Evolutionary conservation across 2,329 filamentous ascomycete genomes (phyloP).

Genomic region (Dendrostoma leiphaemia): DNA sequence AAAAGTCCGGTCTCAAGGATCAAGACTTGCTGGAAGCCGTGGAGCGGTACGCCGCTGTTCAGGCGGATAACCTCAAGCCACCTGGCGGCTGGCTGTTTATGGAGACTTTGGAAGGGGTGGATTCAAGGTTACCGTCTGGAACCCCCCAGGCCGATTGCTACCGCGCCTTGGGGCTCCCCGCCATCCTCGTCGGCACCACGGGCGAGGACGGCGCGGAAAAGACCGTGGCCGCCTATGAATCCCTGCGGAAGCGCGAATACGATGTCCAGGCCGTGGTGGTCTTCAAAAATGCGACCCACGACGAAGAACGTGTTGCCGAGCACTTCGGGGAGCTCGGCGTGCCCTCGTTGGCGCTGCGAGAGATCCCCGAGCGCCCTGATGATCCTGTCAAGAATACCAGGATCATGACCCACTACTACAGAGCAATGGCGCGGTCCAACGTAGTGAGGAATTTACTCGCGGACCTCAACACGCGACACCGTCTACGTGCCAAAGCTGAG

Average conservation of each 20-base stretch:
- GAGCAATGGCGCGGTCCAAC: not conserved
- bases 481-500: not conserved
- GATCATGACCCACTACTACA: not conserved
- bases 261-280: slow-evolving; percentile 69
- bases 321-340: slow-evolving; percentile 67
- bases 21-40: not conserved
- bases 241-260: slow-evolving; percentile 73
- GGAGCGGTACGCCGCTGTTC: not conserved
- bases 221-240: slow-evolving; percentile 79
- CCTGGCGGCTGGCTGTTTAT: slow-evolving; percentile 63
- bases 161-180: slow-evolving; percentile 68
- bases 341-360: slow-evolving; percentile 53
- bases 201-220: slow-evolving; percentile 77
- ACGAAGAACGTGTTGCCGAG: slow-evolving; percentile 63
- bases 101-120: slow-evolving; percentile 80
- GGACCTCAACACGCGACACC: not conserved
- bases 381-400: slow-evolving; percentile 42
- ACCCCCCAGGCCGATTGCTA: slow-evolving; percentile 78
- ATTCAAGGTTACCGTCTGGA: slow-evolving; percentile 75
- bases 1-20: not conserved
- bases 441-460: not conserved
- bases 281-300: slow-evolving; percentile 65
- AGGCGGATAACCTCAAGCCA: slow-evolving; percentile 32
- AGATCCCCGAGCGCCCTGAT: slow-evolving; percentile 52
- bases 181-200: slow-evolving; percentile 72